Evolutionary conservation across 352 stramenopile genomes (phyloP).

Genomic region (Lagenidium giganteum): DNA sequence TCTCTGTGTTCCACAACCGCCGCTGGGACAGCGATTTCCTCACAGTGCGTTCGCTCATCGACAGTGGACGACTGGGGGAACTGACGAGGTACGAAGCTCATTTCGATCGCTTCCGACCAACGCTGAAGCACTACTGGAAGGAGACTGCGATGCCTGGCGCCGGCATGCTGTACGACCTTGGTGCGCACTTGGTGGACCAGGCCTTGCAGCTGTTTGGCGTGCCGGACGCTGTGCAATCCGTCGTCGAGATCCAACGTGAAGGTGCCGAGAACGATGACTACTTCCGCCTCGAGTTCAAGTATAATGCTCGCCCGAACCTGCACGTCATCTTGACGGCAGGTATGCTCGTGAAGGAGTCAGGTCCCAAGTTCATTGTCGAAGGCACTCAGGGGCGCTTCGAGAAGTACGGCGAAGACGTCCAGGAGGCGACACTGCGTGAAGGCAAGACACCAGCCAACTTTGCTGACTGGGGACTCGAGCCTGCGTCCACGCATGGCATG

Average conservation of each 20-base stretch:
- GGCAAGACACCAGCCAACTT: constrained; percentile 45
- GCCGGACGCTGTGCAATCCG: constrained; percentile 35
- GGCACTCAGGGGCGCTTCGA: constrained; percentile 43
- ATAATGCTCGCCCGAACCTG: constrained; percentile 29
- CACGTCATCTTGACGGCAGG: constrained; percentile 60
- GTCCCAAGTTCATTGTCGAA: constrained; percentile 64
- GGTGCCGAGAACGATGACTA: constrained; percentile 64
- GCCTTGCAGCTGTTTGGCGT: constrained; percentile 58
- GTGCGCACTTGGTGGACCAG: constrained; percentile 63
- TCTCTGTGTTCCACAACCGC: constrained; percentile 76
- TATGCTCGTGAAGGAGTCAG: constrained; percentile 55
- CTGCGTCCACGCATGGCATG: constrained; percentile 35
- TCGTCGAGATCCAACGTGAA: constrained; percentile 74
- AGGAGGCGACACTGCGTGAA: constrained; percentile 53
- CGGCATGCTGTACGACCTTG: constrained; percentile 68
- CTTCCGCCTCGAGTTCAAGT: constrained; percentile 69
- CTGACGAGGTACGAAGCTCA: constrained; percentile 55
- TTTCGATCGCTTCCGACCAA: constrained; percentile 63
- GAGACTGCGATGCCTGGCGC: constrained; percentile 49
- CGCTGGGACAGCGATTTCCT: constrained; percentile 77
- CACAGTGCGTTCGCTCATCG: constrained; percentile 44
- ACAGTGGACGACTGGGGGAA: constrained; percentile 39
- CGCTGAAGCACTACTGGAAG: constrained; percentile 79
- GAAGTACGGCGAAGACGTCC: constrained; percentile 64
- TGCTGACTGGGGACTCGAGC: constrained; percentile 44